Evolutionary conservation across 208 protist species (phyloP).

Genomic region (Crithidia bombi): DNA sequence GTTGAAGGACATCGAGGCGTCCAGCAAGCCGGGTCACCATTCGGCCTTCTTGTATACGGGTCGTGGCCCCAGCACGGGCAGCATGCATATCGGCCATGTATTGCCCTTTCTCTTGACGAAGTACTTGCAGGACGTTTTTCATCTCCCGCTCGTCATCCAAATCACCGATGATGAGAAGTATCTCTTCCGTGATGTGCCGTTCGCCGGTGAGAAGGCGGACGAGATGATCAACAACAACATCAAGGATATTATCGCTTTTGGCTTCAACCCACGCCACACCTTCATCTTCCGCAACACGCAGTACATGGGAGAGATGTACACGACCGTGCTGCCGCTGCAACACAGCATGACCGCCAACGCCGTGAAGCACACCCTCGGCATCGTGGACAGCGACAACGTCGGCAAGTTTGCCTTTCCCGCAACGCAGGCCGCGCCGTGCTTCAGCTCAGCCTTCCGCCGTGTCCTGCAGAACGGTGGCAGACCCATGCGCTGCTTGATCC

Average conservation of each 20-base stretch:
- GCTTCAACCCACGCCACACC: conserved; percentile 97
- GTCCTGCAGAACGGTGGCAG: conserved; percentile 75
- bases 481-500: conserved; percentile 97
- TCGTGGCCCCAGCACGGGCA: conserved; percentile 95
- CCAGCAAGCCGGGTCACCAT: conserved; percentile 54
- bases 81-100: conserved; percentile 99
- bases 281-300: conserved; percentile 99
- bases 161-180: conserved; percentile 99
- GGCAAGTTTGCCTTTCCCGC: conserved; percentile 97
- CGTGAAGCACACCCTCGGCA: conserved; percentile 94
- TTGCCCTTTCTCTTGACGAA: conserved; percentile 99
- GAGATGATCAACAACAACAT: conserved; percentile 94
- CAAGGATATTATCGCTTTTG: conserved; percentile 99
- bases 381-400: conserved; percentile 92
- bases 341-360: conserved; percentile 92
- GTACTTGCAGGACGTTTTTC: conserved; percentile 98
- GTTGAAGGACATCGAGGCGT: conserved; percentile 88
- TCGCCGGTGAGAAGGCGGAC: conserved; percentile 79
- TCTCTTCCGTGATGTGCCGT: conserved; percentile 95
- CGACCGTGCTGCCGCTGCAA: conserved; percentile 94
- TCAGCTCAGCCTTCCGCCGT: conserved; percentile 93
- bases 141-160: conserved; percentile 98
- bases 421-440: conserved; percentile 97
- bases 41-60: conserved; percentile 99
- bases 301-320: conserved; percentile 98